Evolutionary conservation across 352 stramenopile species (phyloP).

Genomic region (Globisporangium cederbergense): DNA sequence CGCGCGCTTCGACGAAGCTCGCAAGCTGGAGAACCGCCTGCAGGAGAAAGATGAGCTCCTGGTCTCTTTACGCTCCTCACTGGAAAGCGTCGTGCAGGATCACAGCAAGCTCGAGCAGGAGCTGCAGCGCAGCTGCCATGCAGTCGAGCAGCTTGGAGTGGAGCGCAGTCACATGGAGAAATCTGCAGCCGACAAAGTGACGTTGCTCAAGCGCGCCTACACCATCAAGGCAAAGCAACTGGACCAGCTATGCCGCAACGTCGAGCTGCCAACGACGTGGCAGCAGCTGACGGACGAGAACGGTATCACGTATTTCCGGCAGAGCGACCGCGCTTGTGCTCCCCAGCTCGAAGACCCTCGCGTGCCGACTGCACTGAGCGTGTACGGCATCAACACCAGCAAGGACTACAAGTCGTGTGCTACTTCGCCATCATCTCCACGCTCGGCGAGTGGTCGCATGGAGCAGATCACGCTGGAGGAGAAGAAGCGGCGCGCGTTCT

Average conservation of each 20-base stretch:
- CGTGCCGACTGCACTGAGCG: constrained; percentile 15
- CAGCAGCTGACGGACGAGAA: constrained; percentile 47
- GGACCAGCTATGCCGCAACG: constrained; percentile 42
- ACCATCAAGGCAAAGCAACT: constrained; percentile 56
- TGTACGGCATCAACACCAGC: constrained; percentile 10
- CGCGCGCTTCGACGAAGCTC: constrained; percentile 9
- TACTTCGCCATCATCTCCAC: not conserved
- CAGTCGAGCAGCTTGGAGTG: constrained; percentile 27
- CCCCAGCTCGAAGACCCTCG: constrained; percentile 55
- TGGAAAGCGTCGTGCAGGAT: constrained; percentile 36
- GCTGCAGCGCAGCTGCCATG: constrained; percentile 21
- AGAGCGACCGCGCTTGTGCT: constrained; percentile 30
- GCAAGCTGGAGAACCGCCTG: constrained; percentile 21
- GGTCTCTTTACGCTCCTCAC: constrained; percentile 24
- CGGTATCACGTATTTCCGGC: constrained; percentile 46
- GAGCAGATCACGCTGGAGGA: constrained; percentile 5
- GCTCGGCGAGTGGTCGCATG: constrained; percentile 4
- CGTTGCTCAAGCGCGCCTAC: constrained; percentile 38
- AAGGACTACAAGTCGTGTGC: not conserved
- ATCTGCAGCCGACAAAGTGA: constrained; percentile 33
- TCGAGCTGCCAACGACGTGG: constrained; percentile 39
- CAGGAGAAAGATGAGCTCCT: constrained; percentile 49
- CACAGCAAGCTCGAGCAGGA: constrained; percentile 44
- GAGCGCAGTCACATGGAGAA: constrained; percentile 47
- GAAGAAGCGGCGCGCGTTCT: constrained; percentile 25